Evolutionary conservation across 148 eudicot genomes (phyloP).

Genomic region (Camellia lanceoleosa): DNA sequence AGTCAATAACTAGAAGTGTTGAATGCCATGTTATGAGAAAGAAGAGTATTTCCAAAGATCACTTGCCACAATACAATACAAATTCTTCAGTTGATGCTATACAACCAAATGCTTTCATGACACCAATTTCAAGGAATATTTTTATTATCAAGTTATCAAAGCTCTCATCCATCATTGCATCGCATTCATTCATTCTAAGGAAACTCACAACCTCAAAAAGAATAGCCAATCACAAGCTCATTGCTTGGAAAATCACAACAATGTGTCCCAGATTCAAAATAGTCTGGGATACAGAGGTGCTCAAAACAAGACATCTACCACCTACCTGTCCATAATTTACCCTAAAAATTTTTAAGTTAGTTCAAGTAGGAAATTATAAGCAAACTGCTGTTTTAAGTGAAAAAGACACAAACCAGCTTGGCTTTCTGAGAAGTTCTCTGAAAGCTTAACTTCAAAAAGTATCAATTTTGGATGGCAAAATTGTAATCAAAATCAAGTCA

Average conservation of each 20-base stretch:
- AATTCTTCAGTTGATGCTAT: not conserved
- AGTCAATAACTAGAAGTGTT: not conserved
- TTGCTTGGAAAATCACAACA: not conserved
- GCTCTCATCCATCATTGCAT: not conserved
- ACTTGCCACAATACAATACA: no score
- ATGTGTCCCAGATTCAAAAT: not conserved
- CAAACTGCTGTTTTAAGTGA: not conserved
- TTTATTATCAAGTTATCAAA: not conserved
- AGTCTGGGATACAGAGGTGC: not conserved
- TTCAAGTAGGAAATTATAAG: not conserved
- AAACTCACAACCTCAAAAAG: not conserved
- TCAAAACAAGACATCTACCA: constrained; percentile 4
- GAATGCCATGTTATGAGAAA: not conserved
- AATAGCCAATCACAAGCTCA: not conserved
- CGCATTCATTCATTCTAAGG: not conserved
- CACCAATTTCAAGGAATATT: not conserved
- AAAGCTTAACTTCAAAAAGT: not conserved
- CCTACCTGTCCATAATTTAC: not conserved
- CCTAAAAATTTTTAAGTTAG: not conserved
- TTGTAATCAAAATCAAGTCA: no score
- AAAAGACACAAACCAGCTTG: no score
- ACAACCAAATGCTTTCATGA: not conserved
- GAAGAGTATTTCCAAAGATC: not conserved
- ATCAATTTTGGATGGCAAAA: no score
- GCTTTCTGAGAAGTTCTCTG: not conserved